phyloP scores from a whole-genome alignment of 2,329 filamentous ascomycete species.

The Diplocarpon mali region DNA sequence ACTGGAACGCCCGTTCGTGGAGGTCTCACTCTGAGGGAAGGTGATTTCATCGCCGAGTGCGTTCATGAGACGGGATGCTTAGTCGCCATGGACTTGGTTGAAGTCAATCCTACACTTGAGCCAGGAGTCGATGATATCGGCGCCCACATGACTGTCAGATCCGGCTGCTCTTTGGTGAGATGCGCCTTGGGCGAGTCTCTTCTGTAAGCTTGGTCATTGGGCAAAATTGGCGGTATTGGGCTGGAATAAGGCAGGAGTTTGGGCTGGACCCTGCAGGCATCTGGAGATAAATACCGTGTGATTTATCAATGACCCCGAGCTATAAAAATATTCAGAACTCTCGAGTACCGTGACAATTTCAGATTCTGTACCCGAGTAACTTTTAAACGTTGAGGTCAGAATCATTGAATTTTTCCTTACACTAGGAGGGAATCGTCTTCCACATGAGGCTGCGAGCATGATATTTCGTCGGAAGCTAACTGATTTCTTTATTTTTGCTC shows the following conservation, averaged over 20 bases:
- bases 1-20: conserved; percentile 92
- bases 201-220: conserved; percentile 40
- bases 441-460: no score
- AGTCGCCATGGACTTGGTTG: conserved; percentile 70
- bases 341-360: no score
- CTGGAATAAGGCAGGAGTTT: neutral
- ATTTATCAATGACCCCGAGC: no score
- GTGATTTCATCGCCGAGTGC: conserved; percentile 90
- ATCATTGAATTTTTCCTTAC: no score
- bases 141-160: conserved; percentile 75
- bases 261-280: neutral
- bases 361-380: no score
- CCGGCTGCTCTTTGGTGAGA: conserved; percentile 81
- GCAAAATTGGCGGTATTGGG: no score
- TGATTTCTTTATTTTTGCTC: no score
- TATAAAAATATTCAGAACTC: no score
- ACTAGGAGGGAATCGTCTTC: no score
- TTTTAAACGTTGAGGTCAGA: no score
- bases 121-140: conserved; percentile 44
- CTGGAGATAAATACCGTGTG: no score
- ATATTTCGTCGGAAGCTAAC: no score
- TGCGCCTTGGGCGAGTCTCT: conserved; percentile 89
- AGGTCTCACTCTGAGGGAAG: conserved; percentile 85
- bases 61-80: conserved; percentile 71
- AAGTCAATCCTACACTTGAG: conserved; percentile 67